phyloP scores from a whole-genome alignment of 805 yeast species.

The Candida namnaoensis region DNA sequence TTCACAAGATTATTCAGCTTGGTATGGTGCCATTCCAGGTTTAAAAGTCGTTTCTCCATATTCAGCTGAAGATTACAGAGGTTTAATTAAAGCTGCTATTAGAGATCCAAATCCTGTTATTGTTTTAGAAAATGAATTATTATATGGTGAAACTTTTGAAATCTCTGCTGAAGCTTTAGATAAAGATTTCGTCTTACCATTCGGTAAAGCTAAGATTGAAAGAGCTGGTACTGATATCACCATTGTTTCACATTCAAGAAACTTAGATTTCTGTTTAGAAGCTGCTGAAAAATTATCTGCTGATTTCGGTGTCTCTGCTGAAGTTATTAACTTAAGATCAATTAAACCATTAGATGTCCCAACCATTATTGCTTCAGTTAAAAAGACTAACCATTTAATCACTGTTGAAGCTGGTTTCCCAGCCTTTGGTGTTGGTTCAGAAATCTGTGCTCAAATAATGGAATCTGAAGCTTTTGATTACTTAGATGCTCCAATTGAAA shows the following conservation, averaged over 20 bases:
- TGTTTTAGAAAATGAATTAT: conserved; percentile 90
- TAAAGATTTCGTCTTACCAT: conserved; percentile 85
- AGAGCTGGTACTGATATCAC: conserved; percentile 87
- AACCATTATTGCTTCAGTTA: conserved; percentile 77
- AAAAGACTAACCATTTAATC: conserved; percentile 94
- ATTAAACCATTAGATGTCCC: conserved; percentile 94
- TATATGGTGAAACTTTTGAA: conserved; percentile 88
- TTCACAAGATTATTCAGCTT: conserved; percentile 94
- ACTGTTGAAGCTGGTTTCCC: conserved; percentile 98
- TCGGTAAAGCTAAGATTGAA: conserved; percentile 95
- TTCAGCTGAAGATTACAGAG: conserved; percentile 93
- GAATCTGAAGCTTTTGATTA: conserved; percentile 97
- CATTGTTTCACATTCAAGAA: conserved; percentile 86
- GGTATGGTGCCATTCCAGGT: conserved; percentile 99
- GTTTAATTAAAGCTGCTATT: conserved; percentile 90
- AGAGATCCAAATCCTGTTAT: conserved; percentile 99
- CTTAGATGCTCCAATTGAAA: conserved; percentile 96
- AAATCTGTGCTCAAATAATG: conserved; percentile 95
- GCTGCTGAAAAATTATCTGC: conserved; percentile 85
- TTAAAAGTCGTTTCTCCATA: conserved; percentile 93
- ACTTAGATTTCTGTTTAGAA: conserved; percentile 75
- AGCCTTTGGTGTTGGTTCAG: conserved; percentile 97
- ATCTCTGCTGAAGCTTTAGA: conserved; percentile 83
- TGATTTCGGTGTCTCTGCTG: conserved; percentile 83
- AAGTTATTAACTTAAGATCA: conserved; percentile 91